Conservation (phyloP, 495 filamentous ascomycete genomes). For the Rostrohypoxylon terebratum region DNA sequence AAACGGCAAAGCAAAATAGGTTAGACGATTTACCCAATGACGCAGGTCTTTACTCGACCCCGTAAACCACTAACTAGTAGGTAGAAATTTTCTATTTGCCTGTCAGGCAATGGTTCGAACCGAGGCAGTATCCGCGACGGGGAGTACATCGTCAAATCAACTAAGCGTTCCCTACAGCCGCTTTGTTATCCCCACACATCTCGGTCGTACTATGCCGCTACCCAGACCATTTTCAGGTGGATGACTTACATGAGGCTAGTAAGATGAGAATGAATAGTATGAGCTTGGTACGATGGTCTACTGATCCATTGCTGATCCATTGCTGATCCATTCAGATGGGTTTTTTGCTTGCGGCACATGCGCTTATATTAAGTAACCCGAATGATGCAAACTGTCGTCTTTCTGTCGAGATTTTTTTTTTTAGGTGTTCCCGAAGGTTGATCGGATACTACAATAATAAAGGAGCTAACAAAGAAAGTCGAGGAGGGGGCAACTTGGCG, state of each 20-base stretch:
- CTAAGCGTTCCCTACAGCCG: slow-evolving; percentile 35
- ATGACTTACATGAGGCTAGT: slow-evolving; percentile 50
- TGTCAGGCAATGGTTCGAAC: slow-evolving; percentile 8
- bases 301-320: slow-evolving; percentile 42
- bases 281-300: slow-evolving; percentile 46
- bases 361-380: slow-evolving; percentile 38
- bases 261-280: slow-evolving; percentile 44
- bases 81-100: slow-evolving; percentile 6
- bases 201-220: slow-evolving; percentile 47
- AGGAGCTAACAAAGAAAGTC: not conserved
- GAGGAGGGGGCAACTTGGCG: not conserved
- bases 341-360: slow-evolving; percentile 39
- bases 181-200: slow-evolving; percentile 43
- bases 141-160: slow-evolving; percentile 15
- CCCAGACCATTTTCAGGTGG: slow-evolving; percentile 36
- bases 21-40: slow-evolving; percentile 18
- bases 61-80: slow-evolving; percentile 2
- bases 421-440: not conserved
- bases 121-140: slow-evolving; percentile 26
- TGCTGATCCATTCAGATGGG: slow-evolving; percentile 39
- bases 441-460: not conserved
- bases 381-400: slow-evolving; percentile 27
- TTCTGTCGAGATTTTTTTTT: not conserved
- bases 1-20: slow-evolving; percentile 20
- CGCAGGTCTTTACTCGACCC: slow-evolving; percentile 10